Conservation (phyloP, 768 basidiomycete species). For the Trametes punicea region DNA sequence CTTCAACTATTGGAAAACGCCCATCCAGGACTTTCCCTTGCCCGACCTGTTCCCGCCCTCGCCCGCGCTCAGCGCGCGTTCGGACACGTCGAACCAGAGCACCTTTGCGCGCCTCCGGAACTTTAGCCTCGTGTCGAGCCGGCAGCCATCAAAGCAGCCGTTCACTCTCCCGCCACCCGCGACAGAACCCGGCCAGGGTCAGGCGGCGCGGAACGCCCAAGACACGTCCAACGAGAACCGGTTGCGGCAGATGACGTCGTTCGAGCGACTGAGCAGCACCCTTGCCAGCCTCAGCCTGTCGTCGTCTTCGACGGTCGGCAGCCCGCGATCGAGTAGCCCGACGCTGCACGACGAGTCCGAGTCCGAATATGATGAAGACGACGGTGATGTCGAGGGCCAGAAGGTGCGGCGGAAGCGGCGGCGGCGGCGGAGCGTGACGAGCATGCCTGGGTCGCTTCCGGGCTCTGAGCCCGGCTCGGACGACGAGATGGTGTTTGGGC, state of each 20-base stretch:
- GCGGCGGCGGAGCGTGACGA: constrained; percentile 66
- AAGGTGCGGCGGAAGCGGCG: constrained; percentile 38
- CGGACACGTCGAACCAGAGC: constrained; percentile 76
- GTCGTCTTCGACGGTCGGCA: constrained; percentile 39
- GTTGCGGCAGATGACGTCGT: constrained; percentile 70
- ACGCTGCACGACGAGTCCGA: constrained; percentile 46
- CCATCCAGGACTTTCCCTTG: constrained; percentile 72
- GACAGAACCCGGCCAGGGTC: constrained; percentile 17
- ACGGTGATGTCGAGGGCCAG: constrained; percentile 36
- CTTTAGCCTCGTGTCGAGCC: constrained; percentile 66
- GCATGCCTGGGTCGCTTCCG: constrained; percentile 81
- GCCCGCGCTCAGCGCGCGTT: constrained; percentile 90
- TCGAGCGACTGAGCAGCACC: constrained; percentile 65
- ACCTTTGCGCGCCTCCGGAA: constrained; percentile 72
- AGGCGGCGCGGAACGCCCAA: not conserved
- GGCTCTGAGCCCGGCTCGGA: constrained; percentile 39
- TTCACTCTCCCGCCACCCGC: constrained; percentile 33
- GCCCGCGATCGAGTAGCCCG: constrained; percentile 53
- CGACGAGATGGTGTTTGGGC: constrained; percentile 51
- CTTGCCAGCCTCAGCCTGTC: constrained; percentile 47
- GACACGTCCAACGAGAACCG: constrained; percentile 32
- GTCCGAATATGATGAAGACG: constrained; percentile 39
- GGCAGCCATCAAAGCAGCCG: constrained; percentile 31
- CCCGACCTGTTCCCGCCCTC: constrained; percentile 86
- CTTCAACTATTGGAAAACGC: constrained; percentile 93